Evolutionary conservation across 1,284 basidiomycete genomes (phyloP).

Genomic region (Cystobasidiaceae sp.): DNA sequence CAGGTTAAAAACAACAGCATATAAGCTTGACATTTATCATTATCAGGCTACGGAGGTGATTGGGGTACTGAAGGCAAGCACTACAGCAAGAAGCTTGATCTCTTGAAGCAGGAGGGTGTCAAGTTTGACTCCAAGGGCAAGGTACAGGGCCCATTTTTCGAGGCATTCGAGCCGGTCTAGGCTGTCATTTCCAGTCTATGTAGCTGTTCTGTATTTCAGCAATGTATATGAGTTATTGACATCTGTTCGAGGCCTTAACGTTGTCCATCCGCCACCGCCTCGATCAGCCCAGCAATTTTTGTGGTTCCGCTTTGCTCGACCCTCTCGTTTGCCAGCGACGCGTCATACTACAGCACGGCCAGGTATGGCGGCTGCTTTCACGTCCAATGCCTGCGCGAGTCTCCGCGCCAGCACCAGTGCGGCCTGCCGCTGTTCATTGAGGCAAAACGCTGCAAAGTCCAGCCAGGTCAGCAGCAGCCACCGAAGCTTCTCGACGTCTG

Average conservation of each 20-base stretch:
- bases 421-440: constrained; percentile 10
- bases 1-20: neutral
- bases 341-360: neutral
- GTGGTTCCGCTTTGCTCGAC: neutral
- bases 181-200: too few relatives aligned
- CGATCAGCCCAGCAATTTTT: neutral
- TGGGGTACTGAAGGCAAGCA: constrained; percentile 49
- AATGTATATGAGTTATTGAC: neutral
- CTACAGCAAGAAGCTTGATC: constrained; percentile 51
- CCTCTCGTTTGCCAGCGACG: neutral
- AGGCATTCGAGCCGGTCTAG: neutral
- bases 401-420: constrained; percentile 5
- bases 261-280: neutral
- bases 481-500: constrained; percentile 11
- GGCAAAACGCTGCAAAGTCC: neutral
- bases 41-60: constrained; percentile 55
- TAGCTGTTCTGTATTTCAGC: too few relatives aligned
- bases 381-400: constrained; percentile 1
- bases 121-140: constrained; percentile 51
- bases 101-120: constrained; percentile 55
- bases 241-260: neutral
- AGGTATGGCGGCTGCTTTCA: neutral
- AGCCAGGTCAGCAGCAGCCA: constrained; percentile 6
- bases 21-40: neutral
- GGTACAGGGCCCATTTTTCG: constrained; percentile 16